Conservation (phyloP, 768 basidiomycete genomes). For the Tylopilus balloui region DNA sequence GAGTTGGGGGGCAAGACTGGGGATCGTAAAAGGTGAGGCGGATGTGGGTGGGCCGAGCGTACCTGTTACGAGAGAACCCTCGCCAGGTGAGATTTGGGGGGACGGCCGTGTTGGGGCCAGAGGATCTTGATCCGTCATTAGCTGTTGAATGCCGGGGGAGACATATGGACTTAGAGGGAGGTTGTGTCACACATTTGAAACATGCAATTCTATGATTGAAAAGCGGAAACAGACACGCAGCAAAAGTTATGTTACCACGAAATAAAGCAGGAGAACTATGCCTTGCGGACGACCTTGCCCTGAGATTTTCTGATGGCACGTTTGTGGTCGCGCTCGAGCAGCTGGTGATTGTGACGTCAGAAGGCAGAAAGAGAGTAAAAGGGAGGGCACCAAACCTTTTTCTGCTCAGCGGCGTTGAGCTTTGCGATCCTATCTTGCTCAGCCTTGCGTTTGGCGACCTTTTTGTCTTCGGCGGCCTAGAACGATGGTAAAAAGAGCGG, state of each 20-base stretch:
- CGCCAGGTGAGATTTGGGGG: constrained; percentile 10
- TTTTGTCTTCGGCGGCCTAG: constrained; percentile 61
- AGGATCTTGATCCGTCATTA: constrained; percentile 17
- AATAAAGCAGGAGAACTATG: constrained; percentile 6
- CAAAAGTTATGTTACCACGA: neutral
- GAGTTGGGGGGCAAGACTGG: constrained; percentile 69
- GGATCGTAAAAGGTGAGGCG: constrained; percentile 31
- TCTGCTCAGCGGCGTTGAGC: constrained; percentile 75
- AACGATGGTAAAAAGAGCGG: neutral
- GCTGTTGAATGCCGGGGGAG: neutral
- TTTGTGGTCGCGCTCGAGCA: constrained; percentile 75
- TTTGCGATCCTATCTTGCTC: constrained; percentile 71
- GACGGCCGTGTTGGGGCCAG: constrained; percentile 1
- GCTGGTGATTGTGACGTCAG: constrained; percentile 31
- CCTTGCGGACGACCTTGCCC: constrained; percentile 46
- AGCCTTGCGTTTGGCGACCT: constrained; percentile 64
- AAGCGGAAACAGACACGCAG: constrained; percentile 1
- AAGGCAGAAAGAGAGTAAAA: neutral
- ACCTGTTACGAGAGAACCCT: constrained; percentile 15
- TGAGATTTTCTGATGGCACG: constrained; percentile 66
- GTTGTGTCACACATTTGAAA: constrained; percentile 14
- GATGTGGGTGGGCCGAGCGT: constrained; percentile 16
- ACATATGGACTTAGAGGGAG: neutral
- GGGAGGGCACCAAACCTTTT: constrained; percentile 50
- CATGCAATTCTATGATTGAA: constrained; percentile 13